Evolutionary conservation across 2,329 filamentous ascomycete genomes (phyloP).

Genomic region (Colletotrichum lini): DNA sequence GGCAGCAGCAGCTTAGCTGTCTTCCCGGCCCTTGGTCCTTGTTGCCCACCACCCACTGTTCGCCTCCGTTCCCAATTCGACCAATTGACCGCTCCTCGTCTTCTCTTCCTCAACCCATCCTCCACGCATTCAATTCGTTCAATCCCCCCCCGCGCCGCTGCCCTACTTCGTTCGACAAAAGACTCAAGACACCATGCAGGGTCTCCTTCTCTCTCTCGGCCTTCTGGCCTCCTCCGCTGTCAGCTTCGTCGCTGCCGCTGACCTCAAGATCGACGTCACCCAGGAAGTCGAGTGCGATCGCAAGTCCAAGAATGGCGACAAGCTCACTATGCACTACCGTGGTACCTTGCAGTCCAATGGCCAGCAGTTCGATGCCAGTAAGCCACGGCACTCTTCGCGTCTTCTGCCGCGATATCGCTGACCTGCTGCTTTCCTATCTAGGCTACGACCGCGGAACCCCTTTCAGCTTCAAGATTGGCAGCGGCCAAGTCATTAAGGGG

Average conservation of each 20-base stretch:
- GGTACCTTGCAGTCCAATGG: constrained; percentile 84
- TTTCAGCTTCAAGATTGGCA: constrained; percentile 84
- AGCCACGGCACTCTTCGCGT: not conserved
- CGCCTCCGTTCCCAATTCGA: constrained; percentile 16
- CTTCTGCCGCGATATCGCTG: not conserved
- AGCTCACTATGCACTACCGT: constrained; percentile 88
- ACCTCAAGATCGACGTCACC: constrained; percentile 84
- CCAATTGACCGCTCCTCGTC: constrained; percentile 23
- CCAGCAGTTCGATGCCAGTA: constrained; percentile 84
- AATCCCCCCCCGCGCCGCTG: constrained; percentile 14
- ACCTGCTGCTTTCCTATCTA: constrained; percentile 44
- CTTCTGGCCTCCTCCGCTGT: constrained; percentile 66
- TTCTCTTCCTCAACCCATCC: constrained; percentile 15
- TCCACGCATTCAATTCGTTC: constrained; percentile 24
- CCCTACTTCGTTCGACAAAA: constrained; percentile 2
- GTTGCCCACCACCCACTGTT: constrained; percentile 24
- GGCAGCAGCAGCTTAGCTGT: constrained; percentile 14
- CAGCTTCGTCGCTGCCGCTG: constrained; percentile 66
- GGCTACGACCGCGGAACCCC: constrained; percentile 83
- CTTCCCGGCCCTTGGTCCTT: constrained; percentile 27
- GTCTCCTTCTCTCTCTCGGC: constrained; percentile 62
- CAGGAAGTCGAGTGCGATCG: constrained; percentile 82
- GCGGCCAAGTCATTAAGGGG: constrained; percentile 91
- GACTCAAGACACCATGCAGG: constrained; percentile 61
- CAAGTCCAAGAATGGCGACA: constrained; percentile 83